These are phyloP conservation scores for Vachellia pachyceras DNA, from an alignment of 306 rosid genomes.

Conservation along the genomic window DNA sequence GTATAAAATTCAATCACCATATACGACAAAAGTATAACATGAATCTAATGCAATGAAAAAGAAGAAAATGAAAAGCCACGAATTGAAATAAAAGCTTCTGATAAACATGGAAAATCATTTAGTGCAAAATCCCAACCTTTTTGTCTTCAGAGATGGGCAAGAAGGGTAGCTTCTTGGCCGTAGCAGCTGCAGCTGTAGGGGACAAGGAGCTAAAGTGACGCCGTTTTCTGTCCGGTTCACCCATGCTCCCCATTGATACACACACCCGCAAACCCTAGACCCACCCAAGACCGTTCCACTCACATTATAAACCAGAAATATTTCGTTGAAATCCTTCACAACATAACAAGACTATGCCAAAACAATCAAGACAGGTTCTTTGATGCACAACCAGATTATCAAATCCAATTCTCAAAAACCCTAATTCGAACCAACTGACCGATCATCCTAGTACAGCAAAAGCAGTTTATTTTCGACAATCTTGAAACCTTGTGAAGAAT, in stretches of 20 bases:
- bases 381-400: conserved; percentile 23
- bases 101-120: conserved; percentile 17
- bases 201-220: conserved; percentile 90
- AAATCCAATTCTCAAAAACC: conserved; percentile 57
- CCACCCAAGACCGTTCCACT: conserved; percentile 47
- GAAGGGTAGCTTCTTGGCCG: conserved; percentile 75
- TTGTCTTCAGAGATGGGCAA: conserved; percentile 83
- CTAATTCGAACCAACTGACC: conserved; percentile 51
- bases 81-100: conserved; percentile 13
- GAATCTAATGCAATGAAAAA: background rate
- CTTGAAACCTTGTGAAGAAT: conserved; percentile 21
- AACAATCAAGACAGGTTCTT: conserved; percentile 21
- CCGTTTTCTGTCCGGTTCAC: conserved; percentile 90
- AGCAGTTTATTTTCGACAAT: conserved; percentile 2
- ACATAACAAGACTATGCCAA: conserved; percentile 20
- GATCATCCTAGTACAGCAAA: conserved; percentile 1
- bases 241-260: conserved; percentile 88
- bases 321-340: conserved; percentile 26
- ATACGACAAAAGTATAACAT: background rate
- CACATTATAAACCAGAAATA: conserved; percentile 50
- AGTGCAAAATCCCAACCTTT: conserved; percentile 59
- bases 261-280: conserved; percentile 63
- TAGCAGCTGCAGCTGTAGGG: conserved; percentile 64
- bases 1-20: conserved; percentile 30
- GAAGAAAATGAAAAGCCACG: background rate